phyloP scores from a whole-genome alignment of 768 basidiomycete species.

The Lactifluus hygrophoroides region DNA sequence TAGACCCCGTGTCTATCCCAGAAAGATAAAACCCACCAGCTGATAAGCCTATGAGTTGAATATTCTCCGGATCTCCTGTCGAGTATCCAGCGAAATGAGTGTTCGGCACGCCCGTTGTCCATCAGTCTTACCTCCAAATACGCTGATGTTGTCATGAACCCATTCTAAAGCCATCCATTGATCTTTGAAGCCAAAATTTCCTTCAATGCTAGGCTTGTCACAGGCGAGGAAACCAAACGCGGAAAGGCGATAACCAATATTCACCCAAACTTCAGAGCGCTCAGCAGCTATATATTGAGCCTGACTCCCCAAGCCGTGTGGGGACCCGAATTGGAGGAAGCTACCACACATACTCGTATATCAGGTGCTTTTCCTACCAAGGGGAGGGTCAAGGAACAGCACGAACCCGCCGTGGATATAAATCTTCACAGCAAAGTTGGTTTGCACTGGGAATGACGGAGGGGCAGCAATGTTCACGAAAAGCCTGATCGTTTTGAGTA shows the following conservation, averaged over 20 bases:
- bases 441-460: conserved; percentile 39
- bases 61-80: conserved; percentile 49
- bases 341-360: conserved; percentile 28
- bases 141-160: conserved; percentile 56
- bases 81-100: not conserved
- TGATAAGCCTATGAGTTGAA: conserved; percentile 62
- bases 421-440: conserved; percentile 53
- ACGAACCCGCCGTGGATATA: conserved; percentile 72
- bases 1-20: not conserved
- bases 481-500: conserved; percentile 31
- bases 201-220: conserved; percentile 49
- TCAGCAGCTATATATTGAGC: conserved; percentile 60
- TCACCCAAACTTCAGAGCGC: conserved; percentile 63
- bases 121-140: conserved; percentile 53
- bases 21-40: conserved; percentile 39
- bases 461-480: conserved; percentile 61
- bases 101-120: not conserved
- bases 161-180: conserved; percentile 73
- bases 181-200: conserved; percentile 82
- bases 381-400: not conserved
- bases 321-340: conserved; percentile 73
- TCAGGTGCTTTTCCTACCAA: not conserved
- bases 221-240: conserved; percentile 70
- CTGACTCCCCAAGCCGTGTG: conserved; percentile 50
- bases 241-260: conserved; percentile 69